Conservation (phyloP, 2,329 filamentous ascomycete genomes). For the Aspergillus tanneri region DNA sequence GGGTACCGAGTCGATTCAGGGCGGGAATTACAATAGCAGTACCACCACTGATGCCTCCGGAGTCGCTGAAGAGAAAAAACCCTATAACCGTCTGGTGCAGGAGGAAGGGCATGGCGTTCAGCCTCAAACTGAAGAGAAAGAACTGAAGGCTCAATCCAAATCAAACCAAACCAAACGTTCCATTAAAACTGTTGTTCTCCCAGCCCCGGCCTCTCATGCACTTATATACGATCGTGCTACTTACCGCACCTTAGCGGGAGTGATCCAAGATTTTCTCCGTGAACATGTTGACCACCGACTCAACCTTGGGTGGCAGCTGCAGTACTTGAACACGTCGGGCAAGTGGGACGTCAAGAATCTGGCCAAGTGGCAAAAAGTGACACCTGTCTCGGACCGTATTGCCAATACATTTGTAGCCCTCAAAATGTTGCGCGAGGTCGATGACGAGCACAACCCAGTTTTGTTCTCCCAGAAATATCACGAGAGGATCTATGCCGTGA, state of each 20-base stretch:
- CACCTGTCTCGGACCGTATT: conserved; percentile 75
- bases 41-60: conserved; percentile 32
- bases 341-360: conserved; percentile 99
- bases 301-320: conserved; percentile 84
- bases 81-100: conserved; percentile 21
- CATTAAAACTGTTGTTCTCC: conserved; percentile 69
- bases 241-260: conserved; percentile 72
- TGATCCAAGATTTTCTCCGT: conserved; percentile 79
- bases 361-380: conserved; percentile 80
- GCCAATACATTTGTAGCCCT: conserved; percentile 79
- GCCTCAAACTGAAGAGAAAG: conserved; percentile 22
- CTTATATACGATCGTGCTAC: conserved; percentile 77
- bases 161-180: conserved; percentile 46
- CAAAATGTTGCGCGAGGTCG: conserved; percentile 89
- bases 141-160: conserved; percentile 6
- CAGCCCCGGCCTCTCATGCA: conserved; percentile 76
- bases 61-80: conserved; percentile 25
- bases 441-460: conserved; percentile 74
- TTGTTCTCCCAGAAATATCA: conserved; percentile 70
- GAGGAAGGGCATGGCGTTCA: conserved; percentile 31
- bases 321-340: conserved; percentile 80
- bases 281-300: conserved; percentile 73
- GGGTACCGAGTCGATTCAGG: conserved; percentile 24
- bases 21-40: conserved; percentile 26
- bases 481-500: conserved; percentile 67